phyloP scores from a whole-genome alignment of 2,329 filamentous ascomycete genomes.

The Calonectria crousiana region DNA sequence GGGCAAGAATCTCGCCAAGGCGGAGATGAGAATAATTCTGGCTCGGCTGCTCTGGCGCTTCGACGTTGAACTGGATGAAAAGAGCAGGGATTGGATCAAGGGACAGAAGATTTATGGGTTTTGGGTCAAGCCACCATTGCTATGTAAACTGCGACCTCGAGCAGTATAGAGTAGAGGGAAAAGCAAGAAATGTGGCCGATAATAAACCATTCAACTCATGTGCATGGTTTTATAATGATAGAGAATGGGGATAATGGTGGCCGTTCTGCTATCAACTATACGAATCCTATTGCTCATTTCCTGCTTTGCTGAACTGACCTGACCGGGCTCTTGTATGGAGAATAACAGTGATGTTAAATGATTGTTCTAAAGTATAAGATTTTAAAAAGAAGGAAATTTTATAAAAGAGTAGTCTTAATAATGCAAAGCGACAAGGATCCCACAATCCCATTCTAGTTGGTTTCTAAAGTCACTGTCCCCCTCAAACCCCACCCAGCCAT shows the following conservation, averaged over 20 bases:
- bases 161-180: background rate
- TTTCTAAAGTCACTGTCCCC: background rate
- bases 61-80: conserved; percentile 29
- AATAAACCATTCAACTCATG: background rate
- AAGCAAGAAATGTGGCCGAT: background rate
- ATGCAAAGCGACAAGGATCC: background rate
- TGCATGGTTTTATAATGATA: background rate
- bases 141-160: conserved; percentile 18
- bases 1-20: conserved; percentile 34
- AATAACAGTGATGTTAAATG: background rate
- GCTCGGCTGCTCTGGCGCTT: conserved; percentile 34
- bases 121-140: conserved; percentile 35
- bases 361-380: background rate
- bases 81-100: conserved; percentile 27
- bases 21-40: conserved; percentile 35
- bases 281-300: background rate
- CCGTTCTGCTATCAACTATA: background rate
- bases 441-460: background rate
- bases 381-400: background rate
- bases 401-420: background rate
- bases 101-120: conserved; percentile 37
- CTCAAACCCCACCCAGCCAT: background rate
- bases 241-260: background rate
- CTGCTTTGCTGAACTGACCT: no score
- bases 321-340: background rate